Conservation (phyloP, 192 early-diverging fungal species). For the Dissophora ornata region DNA sequence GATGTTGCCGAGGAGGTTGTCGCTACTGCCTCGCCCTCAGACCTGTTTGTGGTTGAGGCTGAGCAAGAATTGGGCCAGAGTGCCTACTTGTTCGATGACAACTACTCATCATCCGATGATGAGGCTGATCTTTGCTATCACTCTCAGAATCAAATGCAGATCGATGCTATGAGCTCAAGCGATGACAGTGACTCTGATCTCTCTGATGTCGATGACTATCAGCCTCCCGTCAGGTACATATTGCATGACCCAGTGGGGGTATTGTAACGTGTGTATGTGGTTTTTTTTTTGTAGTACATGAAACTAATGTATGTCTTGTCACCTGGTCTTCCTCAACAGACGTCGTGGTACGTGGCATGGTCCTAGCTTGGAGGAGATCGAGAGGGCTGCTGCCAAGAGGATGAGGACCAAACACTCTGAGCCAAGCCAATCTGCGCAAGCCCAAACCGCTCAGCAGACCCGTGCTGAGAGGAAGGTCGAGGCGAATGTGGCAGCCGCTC, state of each 20-base stretch:
- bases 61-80: conserved; percentile 18
- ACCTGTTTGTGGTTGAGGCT: conserved; percentile 37
- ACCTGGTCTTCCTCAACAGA: conserved; percentile 12
- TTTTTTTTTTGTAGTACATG: background rate
- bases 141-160: conserved; percentile 46
- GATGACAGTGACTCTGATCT: conserved; percentile 54
- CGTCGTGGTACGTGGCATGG: conserved; percentile 53
- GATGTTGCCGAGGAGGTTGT: conserved; percentile 2
- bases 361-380: conserved; percentile 47
- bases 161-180: conserved; percentile 51
- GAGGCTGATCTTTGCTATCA: conserved; percentile 43
- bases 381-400: conserved; percentile 15
- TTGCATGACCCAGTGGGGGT: conserved; percentile 1
- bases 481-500: conserved; percentile 2
- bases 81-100: conserved; percentile 40
- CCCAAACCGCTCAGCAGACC: conserved; percentile 4
- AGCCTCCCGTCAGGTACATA: conserved; percentile 43
- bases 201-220: conserved; percentile 47
- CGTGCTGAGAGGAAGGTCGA: background rate
- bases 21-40: conserved; percentile 3
- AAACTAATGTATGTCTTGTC: background rate
- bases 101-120: conserved; percentile 52
- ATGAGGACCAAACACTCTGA: background rate
- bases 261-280: too few relatives aligned
- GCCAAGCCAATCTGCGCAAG: background rate